A percentile compares a stretch with the other conserved stretches of the same genome.
Conservation (phyloP, 768 basidiomycete species). For the Trametes cingulata region DNA sequence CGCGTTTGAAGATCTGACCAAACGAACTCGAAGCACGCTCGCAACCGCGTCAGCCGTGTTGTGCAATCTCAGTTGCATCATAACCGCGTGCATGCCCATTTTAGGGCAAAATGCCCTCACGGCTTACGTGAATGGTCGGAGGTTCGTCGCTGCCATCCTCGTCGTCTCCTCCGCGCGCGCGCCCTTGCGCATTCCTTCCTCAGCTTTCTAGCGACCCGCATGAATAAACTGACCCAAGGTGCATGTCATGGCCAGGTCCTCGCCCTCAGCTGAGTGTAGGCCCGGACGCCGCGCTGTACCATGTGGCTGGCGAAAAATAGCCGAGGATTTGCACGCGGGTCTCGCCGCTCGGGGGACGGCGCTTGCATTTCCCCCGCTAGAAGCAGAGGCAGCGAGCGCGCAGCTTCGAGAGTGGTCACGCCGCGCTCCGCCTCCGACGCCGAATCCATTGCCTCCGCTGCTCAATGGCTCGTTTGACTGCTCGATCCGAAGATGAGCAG, state of each 20-base stretch:
- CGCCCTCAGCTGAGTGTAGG: background rate
- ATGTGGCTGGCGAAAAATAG: slow-evolving; percentile 14
- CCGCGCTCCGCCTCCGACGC: background rate
- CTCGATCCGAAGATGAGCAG: slow-evolving; percentile 15
- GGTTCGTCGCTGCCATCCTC: slow-evolving; percentile 13
- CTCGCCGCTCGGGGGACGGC: background rate
- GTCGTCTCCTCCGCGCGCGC: background rate
- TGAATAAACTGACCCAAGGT: background rate
- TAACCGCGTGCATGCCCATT: slow-evolving; percentile 6
- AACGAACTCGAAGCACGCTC: slow-evolving; percentile 1
- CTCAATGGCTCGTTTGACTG: slow-evolving; percentile 5
- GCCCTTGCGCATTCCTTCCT: background rate
- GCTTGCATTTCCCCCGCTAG: background rate
- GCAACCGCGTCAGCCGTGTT: background rate
- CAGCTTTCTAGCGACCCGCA: background rate
- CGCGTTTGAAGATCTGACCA: slow-evolving; percentile 7
- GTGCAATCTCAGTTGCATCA: slow-evolving; percentile 15
- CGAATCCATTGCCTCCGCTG: background rate
- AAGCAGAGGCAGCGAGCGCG: background rate
- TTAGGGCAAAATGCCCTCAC: slow-evolving; percentile 9
- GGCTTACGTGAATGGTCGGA: slow-evolving; percentile 14
- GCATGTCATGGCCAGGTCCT: background rate
- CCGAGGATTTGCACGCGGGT: slow-evolving; percentile 21
- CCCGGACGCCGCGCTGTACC: background rate
- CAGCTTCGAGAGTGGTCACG: slow-evolving; percentile 4